Percentiles rank a stretch among this genome's conserved stretches.
Evolutionary conservation across 2,329 filamentous ascomycete genomes (phyloP).

Genomic region (Monilinia fructigena): DNA sequence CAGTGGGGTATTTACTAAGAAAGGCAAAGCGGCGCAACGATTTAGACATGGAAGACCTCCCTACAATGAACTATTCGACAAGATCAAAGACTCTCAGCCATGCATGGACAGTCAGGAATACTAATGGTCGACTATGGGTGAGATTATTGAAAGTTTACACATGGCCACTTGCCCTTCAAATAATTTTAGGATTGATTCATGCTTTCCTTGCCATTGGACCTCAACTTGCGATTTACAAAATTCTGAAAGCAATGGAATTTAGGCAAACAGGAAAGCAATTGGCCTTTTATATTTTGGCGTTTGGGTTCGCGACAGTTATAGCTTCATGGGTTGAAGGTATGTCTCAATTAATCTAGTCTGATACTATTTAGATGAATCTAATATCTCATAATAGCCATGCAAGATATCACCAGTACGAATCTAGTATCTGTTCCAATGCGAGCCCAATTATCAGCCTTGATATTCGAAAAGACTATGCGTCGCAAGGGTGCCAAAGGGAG

Average conservation of each 20-base stretch:
- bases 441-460: conserved; percentile 65
- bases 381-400: conserved; percentile 63
- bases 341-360: conserved; percentile 27
- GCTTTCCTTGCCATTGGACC: conserved; percentile 28
- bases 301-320: conserved; percentile 49
- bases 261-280: conserved; percentile 6
- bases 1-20: conserved; percentile 56
- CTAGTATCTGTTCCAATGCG: conserved; percentile 52
- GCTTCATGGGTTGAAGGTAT: conserved; percentile 23
- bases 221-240: conserved; percentile 29
- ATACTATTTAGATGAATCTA: conserved; percentile 43
- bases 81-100: conserved; percentile 49
- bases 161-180: conserved; percentile 31
- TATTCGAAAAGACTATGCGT: conserved; percentile 73
- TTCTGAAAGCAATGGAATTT: conserved; percentile 31
- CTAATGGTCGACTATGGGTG: conserved; percentile 8
- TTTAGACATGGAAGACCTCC: conserved; percentile 60
- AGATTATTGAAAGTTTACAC: conserved; percentile 55
- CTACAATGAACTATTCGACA: conserved; percentile 54
- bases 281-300: conserved; percentile 29
- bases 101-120: conserved; percentile 44
- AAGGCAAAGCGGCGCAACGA: conserved; percentile 55
- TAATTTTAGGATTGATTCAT: conserved; percentile 26
- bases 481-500: conserved; percentile 63
- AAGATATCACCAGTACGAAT: conserved; percentile 49